Evolutionary conservation across 2,329 filamentous ascomycete genomes (phyloP).

Genomic region (Cladosporium sp.): DNA sequence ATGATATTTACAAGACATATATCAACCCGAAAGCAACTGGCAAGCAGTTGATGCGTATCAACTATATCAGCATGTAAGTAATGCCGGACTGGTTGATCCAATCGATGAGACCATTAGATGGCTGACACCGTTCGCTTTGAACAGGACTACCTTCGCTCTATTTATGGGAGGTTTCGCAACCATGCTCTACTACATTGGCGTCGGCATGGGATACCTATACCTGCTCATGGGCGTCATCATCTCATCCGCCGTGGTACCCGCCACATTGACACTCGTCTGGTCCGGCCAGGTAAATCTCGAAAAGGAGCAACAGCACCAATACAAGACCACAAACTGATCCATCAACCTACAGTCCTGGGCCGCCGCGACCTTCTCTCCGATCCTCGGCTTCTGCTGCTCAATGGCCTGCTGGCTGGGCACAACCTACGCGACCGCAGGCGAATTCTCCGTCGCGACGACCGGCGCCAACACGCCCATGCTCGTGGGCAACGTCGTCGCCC

Average conservation of each 20-base stretch:
- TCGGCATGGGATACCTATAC: constrained; percentile 85
- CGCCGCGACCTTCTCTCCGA: constrained; percentile 61
- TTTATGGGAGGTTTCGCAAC: constrained; percentile 55
- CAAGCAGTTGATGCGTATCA: constrained; percentile 71
- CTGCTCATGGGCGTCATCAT: constrained; percentile 90
- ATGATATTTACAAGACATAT: constrained; percentile 54
- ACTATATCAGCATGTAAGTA: constrained; percentile 56
- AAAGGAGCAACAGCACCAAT: not conserved
- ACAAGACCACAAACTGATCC: not conserved
- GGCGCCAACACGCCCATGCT: constrained; percentile 78
- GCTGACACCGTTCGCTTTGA: too few relatives aligned
- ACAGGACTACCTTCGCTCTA: constrained; percentile 59
- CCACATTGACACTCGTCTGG: constrained; percentile 75
- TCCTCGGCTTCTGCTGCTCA: constrained; percentile 62
- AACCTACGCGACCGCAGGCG: constrained; percentile 59
- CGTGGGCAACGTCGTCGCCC: constrained; percentile 72
- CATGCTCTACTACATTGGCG: constrained; percentile 39
- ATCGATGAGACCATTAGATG: too few relatives aligned
- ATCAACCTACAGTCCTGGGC: constrained; percentile 61
- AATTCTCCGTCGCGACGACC: constrained; percentile 63
- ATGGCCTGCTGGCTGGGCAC: constrained; percentile 72
- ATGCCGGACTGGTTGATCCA: too few relatives aligned
- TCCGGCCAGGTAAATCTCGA: constrained; percentile 52
- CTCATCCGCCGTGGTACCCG: constrained; percentile 67
- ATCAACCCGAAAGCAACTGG: constrained; percentile 72